Evolutionary conservation across 2,329 filamentous ascomycete genomes (phyloP).

Genomic region (Hypoxylon sp.): DNA sequence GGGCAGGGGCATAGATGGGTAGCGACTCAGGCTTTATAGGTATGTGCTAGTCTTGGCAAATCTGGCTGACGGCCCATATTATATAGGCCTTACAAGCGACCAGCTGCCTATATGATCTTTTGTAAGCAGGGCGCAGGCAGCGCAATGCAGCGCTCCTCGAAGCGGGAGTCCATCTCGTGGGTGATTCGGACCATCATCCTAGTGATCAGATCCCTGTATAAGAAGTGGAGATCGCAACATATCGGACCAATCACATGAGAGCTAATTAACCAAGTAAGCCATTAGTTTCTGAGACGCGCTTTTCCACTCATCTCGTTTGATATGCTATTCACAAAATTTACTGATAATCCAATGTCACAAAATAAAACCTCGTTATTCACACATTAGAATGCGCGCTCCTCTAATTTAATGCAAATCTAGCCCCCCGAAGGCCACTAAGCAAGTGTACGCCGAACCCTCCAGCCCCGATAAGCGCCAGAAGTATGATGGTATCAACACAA

Average conservation of each 20-base stretch:
- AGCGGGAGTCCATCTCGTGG: constrained; percentile 12
- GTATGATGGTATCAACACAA: constrained; percentile 37
- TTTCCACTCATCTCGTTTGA: neutral
- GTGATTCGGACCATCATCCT: constrained; percentile 10
- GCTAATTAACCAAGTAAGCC: constrained; percentile 4
- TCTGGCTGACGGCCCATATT: neutral
- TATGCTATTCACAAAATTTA: neutral
- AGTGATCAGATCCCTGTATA: neutral
- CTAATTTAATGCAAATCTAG: constrained; percentile 25
- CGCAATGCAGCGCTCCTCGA: constrained; percentile 6
- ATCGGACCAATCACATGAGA: constrained; percentile 22
- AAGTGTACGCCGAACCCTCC: constrained; percentile 14
- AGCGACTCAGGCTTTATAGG: constrained; percentile 27
- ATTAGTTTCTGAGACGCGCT: constrained; percentile 1
- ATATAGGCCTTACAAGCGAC: constrained; percentile 15
- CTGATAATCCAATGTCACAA: neutral
- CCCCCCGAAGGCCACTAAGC: constrained; percentile 6
- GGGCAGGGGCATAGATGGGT: constrained; percentile 11
- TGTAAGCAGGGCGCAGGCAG: constrained; percentile 2
- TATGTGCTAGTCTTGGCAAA: constrained; percentile 20
- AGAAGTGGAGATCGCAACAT: neutral
- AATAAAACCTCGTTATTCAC: constrained; percentile 4
- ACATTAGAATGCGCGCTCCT: constrained; percentile 26
- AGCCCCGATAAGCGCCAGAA: constrained; percentile 9
- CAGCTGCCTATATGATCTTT: constrained; percentile 2